Base-by-base conservation (phyloP, 2,329 filamentous ascomycete species). In the Dryadomyces quercus-mongolicae region DNA sequence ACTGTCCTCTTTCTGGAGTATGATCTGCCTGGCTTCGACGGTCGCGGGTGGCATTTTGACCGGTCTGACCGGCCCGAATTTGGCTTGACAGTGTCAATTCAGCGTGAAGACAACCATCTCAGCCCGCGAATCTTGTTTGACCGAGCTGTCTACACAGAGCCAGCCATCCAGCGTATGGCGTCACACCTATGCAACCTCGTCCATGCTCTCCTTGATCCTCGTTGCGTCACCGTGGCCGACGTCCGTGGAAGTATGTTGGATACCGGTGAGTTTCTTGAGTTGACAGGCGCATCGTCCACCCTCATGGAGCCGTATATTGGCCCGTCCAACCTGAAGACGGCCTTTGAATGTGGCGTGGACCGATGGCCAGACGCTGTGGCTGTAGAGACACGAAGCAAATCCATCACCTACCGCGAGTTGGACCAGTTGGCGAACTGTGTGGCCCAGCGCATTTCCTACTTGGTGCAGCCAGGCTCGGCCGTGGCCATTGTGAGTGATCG, bases 401-500 rank as follows among this genome's bases (percentile, higher is more conserved):
- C 7, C 6, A 2, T 44, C 15, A 43, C 49, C 18, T 51, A 51
- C 38, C 3, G 12, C 13, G 10, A 43, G 18, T 38, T 51, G 18
- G 49, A 51, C 36, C n/a, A 8, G 5, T 10, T 43, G 5, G 5
- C 36, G 3, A 34, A n/a, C n/a, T 5, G 2, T 9, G 10, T 51
- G 13, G 49, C 49, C 4, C 38, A 38, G 2, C 5, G 21, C 2
- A 16, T 43, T 8, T 16, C 20, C 3, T 2, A 3, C 36, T 1
- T 12, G 9, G 18, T 2, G 1, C 34, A 40, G 18, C 21, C 21
- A 9, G 42, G 42, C 51, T 65, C 69, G 4, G 59, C 66, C 13
- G 66, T 71, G 0, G 62, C 61, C 45, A 62, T 70, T 3, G 58
- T 66, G 50, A 62, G 66, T 3, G 68, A 71, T 51, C 49, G 65